Base-by-base conservation (phyloP, 768 basidiomycete species). In the Leccinum obscurum region DNA sequence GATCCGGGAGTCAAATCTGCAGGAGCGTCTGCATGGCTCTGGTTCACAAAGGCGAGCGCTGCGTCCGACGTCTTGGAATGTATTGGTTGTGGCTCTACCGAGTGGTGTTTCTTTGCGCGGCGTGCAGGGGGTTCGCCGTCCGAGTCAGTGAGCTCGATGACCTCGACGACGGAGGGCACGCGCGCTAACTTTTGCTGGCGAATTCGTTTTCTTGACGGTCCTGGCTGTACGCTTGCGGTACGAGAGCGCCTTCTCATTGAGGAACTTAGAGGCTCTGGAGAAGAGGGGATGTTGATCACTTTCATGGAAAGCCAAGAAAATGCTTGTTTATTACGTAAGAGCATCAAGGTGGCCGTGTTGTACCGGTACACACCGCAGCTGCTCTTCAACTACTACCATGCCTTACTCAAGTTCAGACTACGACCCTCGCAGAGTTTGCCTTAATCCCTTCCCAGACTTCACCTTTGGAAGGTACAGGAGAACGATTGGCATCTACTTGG, bases 401-500 rank as follows among this genome's bases (percentile, higher is more conserved):
- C 85, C 89, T 9, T 76, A 89, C 46, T 87, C 89, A 39, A 80
- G 87, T 68, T 79, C 88, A 24, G 76, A 85, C 68, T 95, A 94
- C 64, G 93, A 95, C 78, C 93, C 94, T 3, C 81, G 93, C 53
- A 77, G 93, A 70, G 91, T 96, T 39, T 95, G 92, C 70, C 66
- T 95, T 62, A 92, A 94, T 77, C 89, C 90, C 0, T 90, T 95
- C 63, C 95, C 95, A 1, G 85, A 87, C 37, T 64, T 90, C 51
- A 83, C 83, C 41, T 74, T 96, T 4, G 89, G 87, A 57, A 91
- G 81, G 72, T 86, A 94, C 75, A 86, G 87, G 62, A 80, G 95
- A 28, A 85, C 92, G 3, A 79, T 93, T 20, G 94, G 95, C 20
- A 89, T 98, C 11, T 98, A 98, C 74, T 77, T 93, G 58, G 90